Percentiles rank a stretch among this genome's conserved stretches.
phyloP scores from a whole-genome alignment of 768 basidiomycete species.

The Agrocybe chaxingu region DNA sequence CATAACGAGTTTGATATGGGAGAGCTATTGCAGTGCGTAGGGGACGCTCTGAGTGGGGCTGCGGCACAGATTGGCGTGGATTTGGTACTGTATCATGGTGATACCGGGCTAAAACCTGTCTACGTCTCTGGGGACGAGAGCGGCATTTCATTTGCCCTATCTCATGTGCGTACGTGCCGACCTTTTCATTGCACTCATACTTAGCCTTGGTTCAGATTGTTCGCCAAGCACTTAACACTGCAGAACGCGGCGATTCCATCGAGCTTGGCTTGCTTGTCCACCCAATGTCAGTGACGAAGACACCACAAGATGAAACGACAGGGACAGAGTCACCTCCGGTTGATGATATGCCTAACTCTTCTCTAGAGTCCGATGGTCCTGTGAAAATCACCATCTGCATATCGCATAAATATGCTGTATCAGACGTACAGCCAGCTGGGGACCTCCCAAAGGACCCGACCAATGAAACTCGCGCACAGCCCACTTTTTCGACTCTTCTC shows the following conservation, averaged over 20 bases:
- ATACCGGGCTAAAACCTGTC: slow-evolving; percentile 84
- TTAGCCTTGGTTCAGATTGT: slow-evolving; percentile 52
- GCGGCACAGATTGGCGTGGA: slow-evolving; percentile 86
- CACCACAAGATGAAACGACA: slow-evolving; percentile 2
- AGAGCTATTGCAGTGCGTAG: slow-evolving; percentile 85
- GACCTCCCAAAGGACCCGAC: slow-evolving; percentile 16
- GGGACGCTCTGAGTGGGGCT: slow-evolving; percentile 81
- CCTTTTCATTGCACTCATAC: slow-evolving; percentile 11
- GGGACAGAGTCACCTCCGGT: slow-evolving; percentile 8
- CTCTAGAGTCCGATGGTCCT: slow-evolving; percentile 29
- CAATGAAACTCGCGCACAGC: slow-evolving; percentile 38
- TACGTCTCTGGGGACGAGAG: slow-evolving; percentile 84
- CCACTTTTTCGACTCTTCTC: slow-evolving; percentile 44
- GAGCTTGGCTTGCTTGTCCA: slow-evolving; percentile 75
- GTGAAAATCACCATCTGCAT: slow-evolving; percentile 44
- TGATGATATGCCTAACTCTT: slow-evolving; percentile 17
- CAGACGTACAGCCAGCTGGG: slow-evolving; percentile 18
- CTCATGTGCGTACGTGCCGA: slow-evolving; percentile 62
- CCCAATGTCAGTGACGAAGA: slow-evolving; percentile 10
- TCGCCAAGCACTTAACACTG: slow-evolving; percentile 73
- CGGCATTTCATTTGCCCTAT: slow-evolving; percentile 75
- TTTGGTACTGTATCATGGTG: slow-evolving; percentile 86
- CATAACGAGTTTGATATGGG: slow-evolving; percentile 87
- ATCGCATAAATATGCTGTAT: slow-evolving; percentile 41
- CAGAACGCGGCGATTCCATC: slow-evolving; percentile 75